A percentile compares a stretch with the other conserved stretches of the same genome.
These are phyloP conservation scores for Oryza rufipogon DNA, from an alignment of 176 grass and related monocot species.

Conservation along the genomic window DNA sequence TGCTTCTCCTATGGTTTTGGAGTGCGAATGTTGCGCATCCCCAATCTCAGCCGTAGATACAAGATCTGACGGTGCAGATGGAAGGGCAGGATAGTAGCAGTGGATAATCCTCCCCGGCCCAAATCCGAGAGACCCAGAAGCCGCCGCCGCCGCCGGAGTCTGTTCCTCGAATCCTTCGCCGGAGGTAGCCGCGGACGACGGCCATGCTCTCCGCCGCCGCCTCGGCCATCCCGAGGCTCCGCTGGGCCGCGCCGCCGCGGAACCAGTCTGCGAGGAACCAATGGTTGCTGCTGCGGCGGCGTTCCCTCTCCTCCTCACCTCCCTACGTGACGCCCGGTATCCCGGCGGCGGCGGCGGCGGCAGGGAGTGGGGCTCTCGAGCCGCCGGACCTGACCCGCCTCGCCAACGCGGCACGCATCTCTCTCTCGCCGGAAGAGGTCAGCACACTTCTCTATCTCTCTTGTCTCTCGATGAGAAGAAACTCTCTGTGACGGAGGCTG, in stretches of 20 bases:
- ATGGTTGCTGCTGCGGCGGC: constrained; percentile 1
- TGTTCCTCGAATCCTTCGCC: neutral
- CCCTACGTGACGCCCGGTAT: neutral
- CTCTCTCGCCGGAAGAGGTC: constrained; percentile 72
- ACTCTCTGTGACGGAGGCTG: neutral
- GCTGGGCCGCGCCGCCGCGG: constrained; percentile 32
- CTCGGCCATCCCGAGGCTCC: constrained; percentile 51
- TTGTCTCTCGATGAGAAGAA: neutral
- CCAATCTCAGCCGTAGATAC: neutral
- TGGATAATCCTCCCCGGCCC: constrained; percentile 12
- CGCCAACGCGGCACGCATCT: constrained; percentile 75
- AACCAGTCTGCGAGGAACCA: neutral
- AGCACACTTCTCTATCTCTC: neutral
- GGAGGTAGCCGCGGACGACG: neutral
- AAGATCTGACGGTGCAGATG: neutral
- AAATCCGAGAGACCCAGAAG: neutral
- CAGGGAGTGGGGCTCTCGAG: constrained; percentile 50
- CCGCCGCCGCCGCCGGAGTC: neutral
- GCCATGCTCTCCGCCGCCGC: constrained; percentile 58
- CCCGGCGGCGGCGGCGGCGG: constrained; percentile 9
- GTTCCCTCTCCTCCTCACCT: constrained; percentile 19
- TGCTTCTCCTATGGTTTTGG: neutral
- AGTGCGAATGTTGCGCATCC: neutral
- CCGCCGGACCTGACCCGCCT: constrained; percentile 74
- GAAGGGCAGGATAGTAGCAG: neutral